These are phyloP conservation scores for Yamadazyma trypodendri DNA, from an alignment of 1,139 yeast genomes.

Conservation along the genomic window DNA sequence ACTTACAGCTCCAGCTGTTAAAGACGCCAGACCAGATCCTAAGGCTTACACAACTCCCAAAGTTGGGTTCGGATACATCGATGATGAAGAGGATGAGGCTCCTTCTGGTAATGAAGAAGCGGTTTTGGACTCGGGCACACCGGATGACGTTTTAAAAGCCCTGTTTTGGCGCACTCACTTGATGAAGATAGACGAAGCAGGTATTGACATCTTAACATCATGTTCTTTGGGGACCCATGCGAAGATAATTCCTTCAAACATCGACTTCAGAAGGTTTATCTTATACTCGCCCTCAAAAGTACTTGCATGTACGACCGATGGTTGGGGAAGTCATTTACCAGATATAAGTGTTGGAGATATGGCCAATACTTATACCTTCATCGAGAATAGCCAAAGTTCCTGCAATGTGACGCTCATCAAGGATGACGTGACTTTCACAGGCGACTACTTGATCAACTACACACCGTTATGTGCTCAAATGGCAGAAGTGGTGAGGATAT, in stretches of 20 bases:
- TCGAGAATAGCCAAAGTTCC: constrained; percentile 8
- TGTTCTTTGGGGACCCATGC: background rate
- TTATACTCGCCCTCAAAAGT: constrained; percentile 7
- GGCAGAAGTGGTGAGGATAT: background rate
- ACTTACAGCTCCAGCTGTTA: too few species aligned
- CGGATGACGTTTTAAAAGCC: background rate
- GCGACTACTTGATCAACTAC: constrained; percentile 22
- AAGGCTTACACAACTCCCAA: constrained; percentile 26
- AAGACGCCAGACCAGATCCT: too few species aligned
- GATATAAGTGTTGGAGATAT: constrained; percentile 4
- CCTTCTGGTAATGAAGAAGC: constrained; percentile 5
- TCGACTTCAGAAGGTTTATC: constrained; percentile 7
- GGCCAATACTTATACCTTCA: constrained; percentile 3
- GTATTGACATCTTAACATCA: constrained; percentile 12
- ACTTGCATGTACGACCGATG: constrained; percentile 8
- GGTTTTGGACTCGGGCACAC: constrained; percentile 4
- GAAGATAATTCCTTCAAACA: constrained; percentile 6
- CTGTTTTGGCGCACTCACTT: background rate
- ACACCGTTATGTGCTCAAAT: background rate
- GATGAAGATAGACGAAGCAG: constrained; percentile 6
- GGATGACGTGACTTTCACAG: constrained; percentile 27
- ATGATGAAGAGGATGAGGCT: constrained; percentile 21
- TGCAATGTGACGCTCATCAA: constrained; percentile 18
- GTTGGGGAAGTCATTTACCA: constrained; percentile 11
- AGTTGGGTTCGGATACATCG: constrained; percentile 42